Conservation (phyloP, 2,329 filamentous ascomycete genomes). For the Colletotrichum orbiculare region DNA sequence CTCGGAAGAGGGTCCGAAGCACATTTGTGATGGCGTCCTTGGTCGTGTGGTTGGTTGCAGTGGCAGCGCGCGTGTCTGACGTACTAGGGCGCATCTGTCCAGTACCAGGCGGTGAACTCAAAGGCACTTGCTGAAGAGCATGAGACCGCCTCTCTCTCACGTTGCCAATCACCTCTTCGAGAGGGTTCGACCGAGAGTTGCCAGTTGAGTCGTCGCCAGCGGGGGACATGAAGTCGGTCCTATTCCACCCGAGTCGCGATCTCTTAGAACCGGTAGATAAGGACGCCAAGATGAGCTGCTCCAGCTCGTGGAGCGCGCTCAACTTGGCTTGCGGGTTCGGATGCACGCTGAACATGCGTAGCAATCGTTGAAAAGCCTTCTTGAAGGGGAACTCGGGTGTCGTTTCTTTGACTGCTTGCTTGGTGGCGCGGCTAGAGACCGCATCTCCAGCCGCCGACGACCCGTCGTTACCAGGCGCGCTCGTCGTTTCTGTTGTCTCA, state of each 20-base stretch:
- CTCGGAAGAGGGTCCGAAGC: constrained; percentile 74
- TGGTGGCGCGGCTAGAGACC: constrained; percentile 45
- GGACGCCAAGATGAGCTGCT: constrained; percentile 83
- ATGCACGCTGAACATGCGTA: constrained; percentile 89
- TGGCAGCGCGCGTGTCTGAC: constrained; percentile 60
- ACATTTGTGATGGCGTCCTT: constrained; percentile 75
- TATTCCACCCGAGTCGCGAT: constrained; percentile 45
- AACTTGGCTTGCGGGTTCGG: constrained; percentile 90
- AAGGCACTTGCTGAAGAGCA: constrained; percentile 52
- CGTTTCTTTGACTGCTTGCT: constrained; percentile 46
- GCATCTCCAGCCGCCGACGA: constrained; percentile 52
- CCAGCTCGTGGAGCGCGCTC: constrained; percentile 82
- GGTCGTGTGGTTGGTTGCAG: constrained; percentile 62
- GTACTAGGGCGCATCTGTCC: constrained; percentile 53
- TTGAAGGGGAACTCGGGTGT: constrained; percentile 79
- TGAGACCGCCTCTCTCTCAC: constrained; percentile 76
- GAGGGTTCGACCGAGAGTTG: constrained; percentile 54
- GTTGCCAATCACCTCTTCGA: constrained; percentile 77
- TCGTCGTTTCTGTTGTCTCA: constrained; percentile 52
- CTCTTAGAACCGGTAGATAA: constrained; percentile 48
- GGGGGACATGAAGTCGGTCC: constrained; percentile 48
- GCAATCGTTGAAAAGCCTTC: constrained; percentile 80
- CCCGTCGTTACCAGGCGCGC: constrained; percentile 55
- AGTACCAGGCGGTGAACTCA: constrained; percentile 46
- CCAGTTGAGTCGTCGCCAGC: constrained; percentile 47